phyloP scores from a whole-genome alignment of 1,284 basidiomycete species.

The Puccinia brachypodii region DNA sequence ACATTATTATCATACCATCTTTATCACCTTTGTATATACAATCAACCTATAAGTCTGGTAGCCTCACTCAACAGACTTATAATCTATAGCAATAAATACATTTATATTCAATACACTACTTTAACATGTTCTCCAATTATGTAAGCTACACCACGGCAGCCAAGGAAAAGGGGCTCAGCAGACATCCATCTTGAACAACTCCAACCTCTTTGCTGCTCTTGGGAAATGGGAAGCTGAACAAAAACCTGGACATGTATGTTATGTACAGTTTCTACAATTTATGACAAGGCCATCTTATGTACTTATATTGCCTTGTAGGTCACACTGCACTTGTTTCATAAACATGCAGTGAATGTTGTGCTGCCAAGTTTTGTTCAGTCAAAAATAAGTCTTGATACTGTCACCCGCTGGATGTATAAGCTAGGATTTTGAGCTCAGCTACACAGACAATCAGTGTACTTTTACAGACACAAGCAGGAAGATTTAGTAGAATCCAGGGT shows the following conservation, averaged over 20 bases:
- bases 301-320: neutral
- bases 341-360: neutral
- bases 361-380: neutral
- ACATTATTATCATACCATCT: no score
- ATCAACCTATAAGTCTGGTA: no score
- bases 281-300: neutral
- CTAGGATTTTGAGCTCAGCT: slow-evolving; percentile 5
- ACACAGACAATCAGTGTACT: slow-evolving; percentile 5
- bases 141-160: neutral
- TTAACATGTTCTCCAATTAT: slow-evolving; percentile 14
- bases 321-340: neutral
- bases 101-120: no score
- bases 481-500: neutral
- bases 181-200: neutral
- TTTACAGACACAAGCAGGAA: neutral
- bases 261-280: neutral
- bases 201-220: neutral
- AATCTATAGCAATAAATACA: no score
- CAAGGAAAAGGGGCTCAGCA: neutral
- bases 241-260: neutral
- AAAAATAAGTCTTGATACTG: neutral
- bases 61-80: no score
- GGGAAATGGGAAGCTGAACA: slow-evolving; percentile 14
- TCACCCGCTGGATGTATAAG: slow-evolving; percentile 17
- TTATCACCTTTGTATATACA: no score